Conservation (phyloP, 495 filamentous ascomycete genomes). For the Neurospora africana region DNA sequence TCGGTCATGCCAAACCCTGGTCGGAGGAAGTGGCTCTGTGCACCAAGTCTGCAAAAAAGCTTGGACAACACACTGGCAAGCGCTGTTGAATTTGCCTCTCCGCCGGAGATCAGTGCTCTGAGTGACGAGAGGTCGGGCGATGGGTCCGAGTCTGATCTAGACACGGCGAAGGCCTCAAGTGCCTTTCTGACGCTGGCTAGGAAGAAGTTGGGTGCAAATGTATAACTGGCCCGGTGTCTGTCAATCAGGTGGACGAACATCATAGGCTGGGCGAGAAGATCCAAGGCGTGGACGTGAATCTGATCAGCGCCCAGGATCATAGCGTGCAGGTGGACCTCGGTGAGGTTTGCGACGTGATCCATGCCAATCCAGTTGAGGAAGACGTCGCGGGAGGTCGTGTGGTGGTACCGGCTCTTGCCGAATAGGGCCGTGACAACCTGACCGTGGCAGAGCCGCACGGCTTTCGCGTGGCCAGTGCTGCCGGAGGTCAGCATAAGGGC, state of each 20-base stretch:
- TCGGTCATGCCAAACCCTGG: constrained; percentile 50
- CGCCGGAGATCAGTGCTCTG: constrained; percentile 11
- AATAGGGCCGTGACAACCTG: constrained; percentile 37
- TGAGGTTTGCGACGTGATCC: constrained; percentile 44
- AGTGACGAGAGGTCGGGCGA: constrained; percentile 2
- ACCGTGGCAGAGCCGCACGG: constrained; percentile 33
- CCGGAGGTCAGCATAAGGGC: constrained; percentile 50
- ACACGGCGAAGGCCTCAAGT: neutral
- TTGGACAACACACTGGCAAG: constrained; percentile 16
- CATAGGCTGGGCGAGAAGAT: constrained; percentile 32
- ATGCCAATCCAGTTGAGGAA: constrained; percentile 45
- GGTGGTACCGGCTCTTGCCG: constrained; percentile 27
- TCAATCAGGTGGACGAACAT: constrained; percentile 33
- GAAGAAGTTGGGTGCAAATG: constrained; percentile 51
- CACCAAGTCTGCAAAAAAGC: constrained; percentile 24
- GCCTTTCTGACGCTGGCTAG: constrained; percentile 21
- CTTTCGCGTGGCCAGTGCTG: constrained; percentile 45
- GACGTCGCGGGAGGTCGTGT: constrained; percentile 2
- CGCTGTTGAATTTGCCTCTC: constrained; percentile 18
- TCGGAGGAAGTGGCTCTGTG: constrained; percentile 27
- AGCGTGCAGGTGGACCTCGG: constrained; percentile 41
- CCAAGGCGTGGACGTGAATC: constrained; percentile 33
- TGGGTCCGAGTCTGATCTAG: constrained; percentile 10
- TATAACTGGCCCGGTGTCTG: constrained; percentile 31
- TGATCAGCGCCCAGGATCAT: constrained; percentile 31